These are phyloP conservation scores for Akanthomyces lecanii DNA, from an alignment of 2,329 filamentous ascomycete genomes.

Conservation along the genomic window DNA sequence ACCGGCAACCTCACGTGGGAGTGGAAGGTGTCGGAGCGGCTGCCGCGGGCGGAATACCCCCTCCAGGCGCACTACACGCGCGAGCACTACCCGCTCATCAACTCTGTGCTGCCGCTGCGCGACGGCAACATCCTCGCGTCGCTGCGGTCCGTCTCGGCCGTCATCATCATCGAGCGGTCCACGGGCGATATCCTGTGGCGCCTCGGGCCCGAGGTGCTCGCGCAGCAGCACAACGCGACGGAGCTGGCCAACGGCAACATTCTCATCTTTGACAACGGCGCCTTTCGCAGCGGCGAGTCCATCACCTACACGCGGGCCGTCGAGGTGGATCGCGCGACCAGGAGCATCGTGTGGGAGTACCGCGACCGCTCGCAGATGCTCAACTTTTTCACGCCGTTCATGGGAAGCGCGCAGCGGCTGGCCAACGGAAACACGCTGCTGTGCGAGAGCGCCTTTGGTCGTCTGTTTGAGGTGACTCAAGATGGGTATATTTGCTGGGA, in stretches of 20 bases:
- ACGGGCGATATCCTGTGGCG: slow-evolving; percentile 29
- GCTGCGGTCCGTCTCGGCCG: slow-evolving; percentile 27
- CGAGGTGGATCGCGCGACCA: slow-evolving; percentile 24
- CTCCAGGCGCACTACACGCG: slow-evolving; percentile 29
- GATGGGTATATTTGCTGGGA: slow-evolving; percentile 29
- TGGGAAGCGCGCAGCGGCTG: slow-evolving; percentile 28
- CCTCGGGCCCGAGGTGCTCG: slow-evolving; percentile 22
- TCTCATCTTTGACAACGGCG: slow-evolving; percentile 29
- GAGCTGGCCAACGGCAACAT: slow-evolving; percentile 30
- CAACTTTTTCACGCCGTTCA: slow-evolving; percentile 30
- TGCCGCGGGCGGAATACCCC: slow-evolving; percentile 26
- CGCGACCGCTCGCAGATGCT: slow-evolving; percentile 27
- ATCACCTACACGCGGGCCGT: slow-evolving; percentile 27
- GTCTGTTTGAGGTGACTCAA: slow-evolving; percentile 26
- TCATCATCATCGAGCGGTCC: slow-evolving; percentile 26
- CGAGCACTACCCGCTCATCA: slow-evolving; percentile 30
- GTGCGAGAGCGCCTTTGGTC: slow-evolving; percentile 27
- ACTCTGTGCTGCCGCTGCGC: slow-evolving; percentile 26
- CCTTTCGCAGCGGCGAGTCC: slow-evolving; percentile 27
- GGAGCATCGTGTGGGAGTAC: slow-evolving; percentile 28
- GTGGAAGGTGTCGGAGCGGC: slow-evolving; percentile 27
- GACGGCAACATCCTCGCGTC: slow-evolving; percentile 29
- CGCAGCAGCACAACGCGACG: slow-evolving; percentile 30
- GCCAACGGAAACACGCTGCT: slow-evolving; percentile 27
- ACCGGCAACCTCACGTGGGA: slow-evolving; percentile 25